Evolutionary conservation across 192 early-diverging fungal species (phyloP), one percentile per base, ranked within the genome.

Genomic region (Obelidium mucronatum): DNA sequence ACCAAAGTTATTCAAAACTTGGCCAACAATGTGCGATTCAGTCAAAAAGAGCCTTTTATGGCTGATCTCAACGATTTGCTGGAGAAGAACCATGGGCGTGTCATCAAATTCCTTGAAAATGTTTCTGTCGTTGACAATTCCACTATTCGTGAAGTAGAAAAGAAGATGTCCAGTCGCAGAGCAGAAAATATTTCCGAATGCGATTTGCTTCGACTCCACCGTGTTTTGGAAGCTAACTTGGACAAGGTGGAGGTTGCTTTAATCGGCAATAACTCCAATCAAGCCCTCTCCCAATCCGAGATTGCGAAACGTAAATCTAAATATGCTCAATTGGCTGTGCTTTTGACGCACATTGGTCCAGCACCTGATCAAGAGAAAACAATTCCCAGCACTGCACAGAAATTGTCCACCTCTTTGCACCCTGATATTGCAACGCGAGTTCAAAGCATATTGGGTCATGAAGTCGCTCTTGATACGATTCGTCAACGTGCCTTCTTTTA

Each of bases 1-100:
- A 97, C 96, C 26, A 99, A 98, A 79, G 94, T 97, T 17, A 96
- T 98, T 61, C 96, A 97, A 67, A 97, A 97, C 75, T 76, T 99
- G 55, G 96, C 96, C 31, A 99, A 99, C 78, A 93, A 97, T 75
- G 93, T 97, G 19, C 83, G 94, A 40, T 99, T 99, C 83, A 96
- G 96, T 61, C 87, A 88, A 68, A 99, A 99, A 81, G 97, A 99
- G 85, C 88, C 90, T 1, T 99, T 91, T 80, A 98, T 99, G 96
- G 90, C 88, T 34, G 89, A 90, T 15, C 86, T 97, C n/a, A 98
- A 99, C 80, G 90, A 91, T 37, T 93, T 97, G 67, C 83, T 99
- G 74, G 82, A 89, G 8, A 82, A 90, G 37, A 97, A 99, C 80
- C 92, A 93, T 48, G 85, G 86, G 42, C 90, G 90, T 30, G 93